Conservation (phyloP, 768 basidiomycete genomes). For the Suillus paluster region DNA sequence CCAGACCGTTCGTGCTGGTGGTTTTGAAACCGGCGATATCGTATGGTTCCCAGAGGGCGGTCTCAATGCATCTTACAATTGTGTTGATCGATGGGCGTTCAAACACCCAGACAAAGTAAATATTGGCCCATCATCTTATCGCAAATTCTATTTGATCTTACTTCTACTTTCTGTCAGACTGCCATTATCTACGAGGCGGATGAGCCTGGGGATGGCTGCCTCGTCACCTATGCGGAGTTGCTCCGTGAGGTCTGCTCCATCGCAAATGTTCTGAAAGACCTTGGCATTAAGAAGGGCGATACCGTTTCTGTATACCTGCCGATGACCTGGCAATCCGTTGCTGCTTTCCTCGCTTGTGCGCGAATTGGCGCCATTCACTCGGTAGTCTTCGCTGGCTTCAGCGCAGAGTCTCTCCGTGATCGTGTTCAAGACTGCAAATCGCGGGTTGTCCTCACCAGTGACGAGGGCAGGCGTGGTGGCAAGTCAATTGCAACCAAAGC, state of each 20-base stretch:
- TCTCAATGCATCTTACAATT: slow-evolving; percentile 95
- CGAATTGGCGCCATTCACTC: slow-evolving; percentile 97
- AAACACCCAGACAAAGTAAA: slow-evolving; percentile 79
- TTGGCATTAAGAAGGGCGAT: slow-evolving; percentile 95
- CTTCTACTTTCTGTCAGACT: slow-evolving; percentile 47
- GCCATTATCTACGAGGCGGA: slow-evolving; percentile 99
- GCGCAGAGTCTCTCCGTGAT: slow-evolving; percentile 91
- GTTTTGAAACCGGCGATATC: slow-evolving; percentile 85
- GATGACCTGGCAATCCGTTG: slow-evolving; percentile 95
- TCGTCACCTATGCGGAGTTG: slow-evolving; percentile 83
- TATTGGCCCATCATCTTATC: neutral
- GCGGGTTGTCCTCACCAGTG: slow-evolving; percentile 92
- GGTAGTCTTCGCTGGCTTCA: slow-evolving; percentile 97
- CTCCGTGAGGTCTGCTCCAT: slow-evolving; percentile 87
- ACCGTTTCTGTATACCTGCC: slow-evolving; percentile 92
- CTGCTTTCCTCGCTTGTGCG: slow-evolving; percentile 96
- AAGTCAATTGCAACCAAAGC: slow-evolving; percentile 94
- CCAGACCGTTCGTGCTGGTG: slow-evolving; percentile 81
- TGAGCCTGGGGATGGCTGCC: slow-evolving; percentile 80
- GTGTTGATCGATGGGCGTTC: slow-evolving; percentile 96
- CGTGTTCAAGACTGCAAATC: slow-evolving; percentile 88
- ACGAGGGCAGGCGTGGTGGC: slow-evolving; percentile 93
- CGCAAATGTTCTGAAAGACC: slow-evolving; percentile 88
- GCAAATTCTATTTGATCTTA: neutral
- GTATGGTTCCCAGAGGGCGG: slow-evolving; percentile 97